These are phyloP conservation scores for Monocercomonoides exilis DNA, from an alignment of 78 protist species.

Conservation along the genomic window DNA sequence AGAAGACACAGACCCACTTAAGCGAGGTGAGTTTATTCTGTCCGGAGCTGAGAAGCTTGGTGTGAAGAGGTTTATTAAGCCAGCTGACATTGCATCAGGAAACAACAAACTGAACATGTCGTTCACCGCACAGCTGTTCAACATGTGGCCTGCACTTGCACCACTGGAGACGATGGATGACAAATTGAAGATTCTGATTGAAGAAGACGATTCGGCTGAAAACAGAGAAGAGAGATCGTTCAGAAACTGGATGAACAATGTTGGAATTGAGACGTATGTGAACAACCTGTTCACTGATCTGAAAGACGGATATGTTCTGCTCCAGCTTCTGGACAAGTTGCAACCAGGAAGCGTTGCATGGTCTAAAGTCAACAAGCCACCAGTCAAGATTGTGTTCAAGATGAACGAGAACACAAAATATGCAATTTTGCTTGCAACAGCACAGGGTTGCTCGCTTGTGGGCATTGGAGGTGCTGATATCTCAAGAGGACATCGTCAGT, in stretches of 20 bases:
- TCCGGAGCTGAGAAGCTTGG: constrained; percentile 70
- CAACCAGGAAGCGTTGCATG: constrained; percentile 59
- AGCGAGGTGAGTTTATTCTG: constrained; percentile 70
- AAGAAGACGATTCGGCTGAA: constrained; percentile 42
- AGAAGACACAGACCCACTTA: constrained; percentile 22
- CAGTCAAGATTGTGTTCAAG: constrained; percentile 35
- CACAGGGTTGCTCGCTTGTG: constrained; percentile 43
- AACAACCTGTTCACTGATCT: constrained; percentile 69
- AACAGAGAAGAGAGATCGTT: constrained; percentile 81
- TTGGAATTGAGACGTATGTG: constrained; percentile 75
- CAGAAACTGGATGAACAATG: constrained; percentile 80
- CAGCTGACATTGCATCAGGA: constrained; percentile 67
- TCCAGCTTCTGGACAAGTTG: constrained; percentile 73
- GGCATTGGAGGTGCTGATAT: constrained; percentile 56
- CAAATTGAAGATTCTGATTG: constrained; percentile 20
- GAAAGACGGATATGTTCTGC: constrained; percentile 65
- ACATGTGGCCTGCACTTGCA: constrained; percentile 68
- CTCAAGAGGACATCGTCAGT: constrained; percentile 45
- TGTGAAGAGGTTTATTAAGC: constrained; percentile 58
- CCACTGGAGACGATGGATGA: constrained; percentile 40
- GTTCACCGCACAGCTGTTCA: constrained; percentile 88
- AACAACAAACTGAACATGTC: constrained; percentile 78
- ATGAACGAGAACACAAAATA: constrained; percentile 64
- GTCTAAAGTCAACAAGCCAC: constrained; percentile 36
- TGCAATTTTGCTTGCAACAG: constrained; percentile 37